Conservation (phyloP, 2,329 filamentous ascomycete genomes). For the Claviceps maximensis region DNA sequence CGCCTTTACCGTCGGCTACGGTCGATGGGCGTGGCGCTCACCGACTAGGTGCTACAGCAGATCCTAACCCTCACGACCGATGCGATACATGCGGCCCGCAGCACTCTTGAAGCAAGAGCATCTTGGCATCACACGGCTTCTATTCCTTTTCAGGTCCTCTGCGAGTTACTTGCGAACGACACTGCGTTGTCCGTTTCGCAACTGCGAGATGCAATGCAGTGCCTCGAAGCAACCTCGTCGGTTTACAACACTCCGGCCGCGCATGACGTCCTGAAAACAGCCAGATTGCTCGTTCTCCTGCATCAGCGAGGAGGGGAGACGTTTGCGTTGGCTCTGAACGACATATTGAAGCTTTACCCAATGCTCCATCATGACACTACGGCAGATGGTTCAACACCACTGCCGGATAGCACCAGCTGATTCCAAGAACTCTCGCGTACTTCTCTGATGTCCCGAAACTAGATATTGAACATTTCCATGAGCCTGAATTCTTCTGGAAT, state of each 20-base stretch:
- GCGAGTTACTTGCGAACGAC: constrained; percentile 41
- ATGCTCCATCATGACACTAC: constrained; percentile 8
- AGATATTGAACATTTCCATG: constrained; percentile 28
- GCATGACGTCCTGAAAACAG: constrained; percentile 40
- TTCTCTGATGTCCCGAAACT: constrained; percentile 29
- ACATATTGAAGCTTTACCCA: constrained; percentile 24
- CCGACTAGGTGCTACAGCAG: constrained; percentile 27
- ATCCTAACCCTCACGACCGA: constrained; percentile 31
- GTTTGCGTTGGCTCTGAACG: constrained; percentile 21
- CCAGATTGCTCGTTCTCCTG: constrained; percentile 37
- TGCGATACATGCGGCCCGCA: constrained; percentile 33
- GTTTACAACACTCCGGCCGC: constrained; percentile 34
- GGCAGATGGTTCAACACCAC: background rate
- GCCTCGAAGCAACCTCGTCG: constrained; percentile 26
- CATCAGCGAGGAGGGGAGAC: constrained; percentile 38
- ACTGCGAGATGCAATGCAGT: constrained; percentile 37
- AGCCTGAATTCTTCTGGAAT: background rate
- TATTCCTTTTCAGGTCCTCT: constrained; percentile 45
- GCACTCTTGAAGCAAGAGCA: constrained; percentile 27
- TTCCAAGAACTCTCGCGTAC: constrained; percentile 28
- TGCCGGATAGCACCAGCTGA: constrained; percentile 14
- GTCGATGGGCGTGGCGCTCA: constrained; percentile 32
- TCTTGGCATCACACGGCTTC: constrained; percentile 50
- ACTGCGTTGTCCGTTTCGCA: constrained; percentile 32
- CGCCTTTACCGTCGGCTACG: constrained; percentile 42